These are phyloP conservation scores for Cyberlindnera mycetangii DNA, from an alignment of 805 yeast genomes.

Conservation along the genomic window DNA sequence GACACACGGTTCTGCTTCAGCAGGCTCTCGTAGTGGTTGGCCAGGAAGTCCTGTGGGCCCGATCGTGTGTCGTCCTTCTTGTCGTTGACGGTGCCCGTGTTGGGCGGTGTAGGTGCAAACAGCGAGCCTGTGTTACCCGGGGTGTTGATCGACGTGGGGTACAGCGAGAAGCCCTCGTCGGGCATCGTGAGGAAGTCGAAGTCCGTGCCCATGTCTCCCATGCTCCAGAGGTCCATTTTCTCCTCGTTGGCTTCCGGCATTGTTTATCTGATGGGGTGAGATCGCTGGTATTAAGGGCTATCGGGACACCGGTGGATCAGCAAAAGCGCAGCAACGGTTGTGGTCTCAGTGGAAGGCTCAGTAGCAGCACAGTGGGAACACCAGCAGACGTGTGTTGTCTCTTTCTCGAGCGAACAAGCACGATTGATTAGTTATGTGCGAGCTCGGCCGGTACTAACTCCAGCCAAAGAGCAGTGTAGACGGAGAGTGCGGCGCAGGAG, in stretches of 20 bases:
- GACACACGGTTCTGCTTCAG: constrained; percentile 26
- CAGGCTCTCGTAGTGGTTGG: constrained; percentile 26
- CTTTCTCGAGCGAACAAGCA: too few species aligned
- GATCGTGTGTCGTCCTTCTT: constrained; percentile 4
- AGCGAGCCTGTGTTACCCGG: constrained; percentile 16
- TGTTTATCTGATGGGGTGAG: neutral
- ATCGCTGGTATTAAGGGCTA: neutral
- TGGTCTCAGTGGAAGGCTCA: too few species aligned
- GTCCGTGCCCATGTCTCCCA: constrained; percentile 21
- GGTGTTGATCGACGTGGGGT: constrained; percentile 8
- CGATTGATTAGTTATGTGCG: too few species aligned
- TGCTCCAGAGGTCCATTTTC: constrained; percentile 20
- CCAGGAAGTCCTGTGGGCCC: constrained; percentile 16
- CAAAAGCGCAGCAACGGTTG: too few species aligned
- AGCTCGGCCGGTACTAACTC: too few species aligned
- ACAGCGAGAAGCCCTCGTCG: constrained; percentile 17
- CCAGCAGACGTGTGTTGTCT: too few species aligned
- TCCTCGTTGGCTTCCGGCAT: neutral
- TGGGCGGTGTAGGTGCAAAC: constrained; percentile 16
- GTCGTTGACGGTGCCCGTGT: constrained; percentile 1
- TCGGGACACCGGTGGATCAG: neutral
- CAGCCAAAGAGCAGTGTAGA: too few species aligned
- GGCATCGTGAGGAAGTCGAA: constrained; percentile 27
- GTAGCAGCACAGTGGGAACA: too few species aligned
- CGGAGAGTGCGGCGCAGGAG: too few species aligned